These are phyloP conservation scores for Croton laevigatus DNA, from an alignment of 441 rosid genomes.

Conservation along the genomic window DNA sequence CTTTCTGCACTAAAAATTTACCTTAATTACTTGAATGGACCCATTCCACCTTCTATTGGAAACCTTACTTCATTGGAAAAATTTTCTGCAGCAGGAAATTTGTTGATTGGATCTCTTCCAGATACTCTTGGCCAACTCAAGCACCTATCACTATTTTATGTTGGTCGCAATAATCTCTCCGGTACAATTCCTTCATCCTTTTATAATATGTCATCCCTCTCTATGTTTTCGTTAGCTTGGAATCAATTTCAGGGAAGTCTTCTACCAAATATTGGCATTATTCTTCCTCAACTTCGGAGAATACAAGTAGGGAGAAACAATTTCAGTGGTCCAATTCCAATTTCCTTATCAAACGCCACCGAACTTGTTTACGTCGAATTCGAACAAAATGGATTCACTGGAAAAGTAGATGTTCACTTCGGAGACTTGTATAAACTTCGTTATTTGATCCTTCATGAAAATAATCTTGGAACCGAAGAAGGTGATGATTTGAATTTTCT, in stretches of 20 bases:
- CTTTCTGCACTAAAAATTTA: not conserved
- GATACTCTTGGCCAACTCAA: not conserved
- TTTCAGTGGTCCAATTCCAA: constrained; percentile 30
- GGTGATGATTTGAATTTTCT: not conserved
- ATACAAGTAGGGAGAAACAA: constrained; percentile 5
- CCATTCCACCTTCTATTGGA: constrained; percentile 3
- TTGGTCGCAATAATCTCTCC: not conserved
- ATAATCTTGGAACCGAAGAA: not conserved
- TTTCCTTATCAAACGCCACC: not conserved
- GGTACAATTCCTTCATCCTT: not conserved
- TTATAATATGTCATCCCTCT: constrained; percentile 1
- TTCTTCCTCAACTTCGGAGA: not conserved
- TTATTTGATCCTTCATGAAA: not conserved
- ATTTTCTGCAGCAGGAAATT: not conserved
- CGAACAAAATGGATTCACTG: not conserved
- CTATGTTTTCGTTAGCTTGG: accelerated
- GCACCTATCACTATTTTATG: not conserved
- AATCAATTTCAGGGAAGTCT: not conserved
- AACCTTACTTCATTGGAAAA: not conserved
- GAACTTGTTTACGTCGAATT: not conserved
- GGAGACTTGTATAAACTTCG: not conserved
- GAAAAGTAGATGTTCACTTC: not conserved
- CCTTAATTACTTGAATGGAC: not conserved
- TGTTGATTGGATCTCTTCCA: not conserved
- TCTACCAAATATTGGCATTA: not conserved